phyloP scores from a whole-genome alignment of 108 stramenopile genomes.

The Cyclostephanos tholiformis region DNA sequence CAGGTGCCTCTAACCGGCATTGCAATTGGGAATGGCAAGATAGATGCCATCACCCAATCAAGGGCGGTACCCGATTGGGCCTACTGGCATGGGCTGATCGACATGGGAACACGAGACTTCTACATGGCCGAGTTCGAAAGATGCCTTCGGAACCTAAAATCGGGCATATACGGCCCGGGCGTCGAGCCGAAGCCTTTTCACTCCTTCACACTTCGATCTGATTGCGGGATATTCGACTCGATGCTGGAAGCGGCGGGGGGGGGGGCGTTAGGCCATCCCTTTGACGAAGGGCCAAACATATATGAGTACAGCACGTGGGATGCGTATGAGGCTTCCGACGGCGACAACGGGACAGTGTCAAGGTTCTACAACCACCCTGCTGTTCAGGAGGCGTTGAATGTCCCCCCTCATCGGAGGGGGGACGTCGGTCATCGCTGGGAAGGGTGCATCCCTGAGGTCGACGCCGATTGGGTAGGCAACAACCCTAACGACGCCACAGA shows the following conservation, averaged over 20 bases:
- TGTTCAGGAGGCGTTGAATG: not conserved
- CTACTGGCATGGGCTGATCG: constrained; percentile 67
- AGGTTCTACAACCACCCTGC: not conserved
- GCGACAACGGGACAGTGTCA: not conserved
- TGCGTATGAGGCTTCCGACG: not conserved
- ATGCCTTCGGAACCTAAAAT: no score
- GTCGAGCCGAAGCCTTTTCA: not conserved
- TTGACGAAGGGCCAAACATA: constrained; percentile 3
- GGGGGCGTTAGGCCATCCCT: not conserved
- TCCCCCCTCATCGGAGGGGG: not conserved
- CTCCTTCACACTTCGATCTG: not conserved
- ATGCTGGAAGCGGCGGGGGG: not conserved
- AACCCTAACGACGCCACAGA: no score
- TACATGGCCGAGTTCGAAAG: not conserved
- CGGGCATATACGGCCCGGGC: no score
- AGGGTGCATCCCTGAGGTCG: constrained; percentile 5
- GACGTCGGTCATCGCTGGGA: not conserved
- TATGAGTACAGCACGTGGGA: constrained; percentile 14
- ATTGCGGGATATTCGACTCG: constrained; percentile 7
- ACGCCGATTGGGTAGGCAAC: not conserved
- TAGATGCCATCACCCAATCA: constrained; percentile 53
- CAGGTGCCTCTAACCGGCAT: constrained; percentile 44
- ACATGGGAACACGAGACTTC: constrained; percentile 23
- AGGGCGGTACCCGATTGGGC: constrained; percentile 54
- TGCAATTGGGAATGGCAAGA: constrained; percentile 57